Percentiles rank a stretch among this genome's conserved stretches.
These are phyloP conservation scores for Paramecium biaurelia DNA, from an alignment of 73 alveolate species.

Conservation along the genomic window DNA sequence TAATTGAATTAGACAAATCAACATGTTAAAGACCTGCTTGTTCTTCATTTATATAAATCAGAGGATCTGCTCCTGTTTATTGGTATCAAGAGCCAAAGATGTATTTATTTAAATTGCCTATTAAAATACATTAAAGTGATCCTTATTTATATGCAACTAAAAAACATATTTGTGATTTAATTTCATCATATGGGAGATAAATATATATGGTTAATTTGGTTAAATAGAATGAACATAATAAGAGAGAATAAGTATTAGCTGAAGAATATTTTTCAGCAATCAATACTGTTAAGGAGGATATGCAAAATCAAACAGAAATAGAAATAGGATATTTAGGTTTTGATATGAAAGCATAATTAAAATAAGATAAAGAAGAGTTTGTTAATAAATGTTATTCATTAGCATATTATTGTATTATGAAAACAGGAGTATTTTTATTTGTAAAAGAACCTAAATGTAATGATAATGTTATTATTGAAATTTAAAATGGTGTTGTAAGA, in stretches of 20 bases:
- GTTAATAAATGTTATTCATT: constrained; percentile 58
- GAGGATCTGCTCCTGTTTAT: constrained; percentile 97
- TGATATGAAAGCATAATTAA: constrained; percentile 78
- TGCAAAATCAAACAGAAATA: constrained; percentile 6
- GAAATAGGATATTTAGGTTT: constrained; percentile 74
- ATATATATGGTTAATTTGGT: constrained; percentile 75
- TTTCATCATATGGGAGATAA: constrained; percentile 78
- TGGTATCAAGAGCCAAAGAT: constrained; percentile 91
- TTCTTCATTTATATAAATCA: constrained; percentile 83
- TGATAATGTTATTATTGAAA: constrained; percentile 10
- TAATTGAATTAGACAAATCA: constrained; percentile 67
- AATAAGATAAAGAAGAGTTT: constrained; percentile 59
- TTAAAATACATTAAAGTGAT: constrained; percentile 70
- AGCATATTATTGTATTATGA: constrained; percentile 48
- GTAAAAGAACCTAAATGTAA: constrained; percentile 45
- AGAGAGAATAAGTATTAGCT: constrained; percentile 74
- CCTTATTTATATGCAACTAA: constrained; percentile 76
- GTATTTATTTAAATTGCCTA: constrained; percentile 82
- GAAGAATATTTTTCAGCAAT: constrained; percentile 71
- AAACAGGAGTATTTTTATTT: constrained; percentile 52
- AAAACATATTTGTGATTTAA: constrained; percentile 80
- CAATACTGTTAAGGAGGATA: constrained; percentile 54
- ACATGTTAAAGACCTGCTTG: constrained; percentile 60
- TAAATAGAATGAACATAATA: constrained; percentile 65
- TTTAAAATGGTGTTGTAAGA: constrained; percentile 93